Evolutionary conservation across 805 yeast genomes (phyloP), one percentile per base, ranked within the genome.

Genomic region (Hanseniaspora vineae): DNA sequence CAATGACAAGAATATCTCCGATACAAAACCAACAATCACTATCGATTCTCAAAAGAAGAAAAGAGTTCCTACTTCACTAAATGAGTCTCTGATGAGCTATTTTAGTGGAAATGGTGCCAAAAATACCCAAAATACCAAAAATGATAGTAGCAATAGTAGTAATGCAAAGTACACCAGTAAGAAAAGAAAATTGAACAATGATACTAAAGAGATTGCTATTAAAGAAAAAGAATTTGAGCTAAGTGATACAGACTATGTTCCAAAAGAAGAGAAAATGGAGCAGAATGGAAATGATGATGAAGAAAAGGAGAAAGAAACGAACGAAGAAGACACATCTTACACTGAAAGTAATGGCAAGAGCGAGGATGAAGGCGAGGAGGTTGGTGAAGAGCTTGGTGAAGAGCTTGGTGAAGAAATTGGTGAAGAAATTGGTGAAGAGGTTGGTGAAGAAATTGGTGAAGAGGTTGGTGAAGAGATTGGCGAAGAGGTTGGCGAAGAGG

Each of bases 381-480:
- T 42, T 3, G 57, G 50, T 31, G 61, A 44, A 46, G 66, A 61
- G 29, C 33, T 54, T 9, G 67, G 62, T 32, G 69, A 65, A 52
- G 71, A 69, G 23, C 45, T 64, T 3, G 63, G 58, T 14, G 60
- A 60, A 44, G 71, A 69, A 20, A 45, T 64, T 3, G 63, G 57
- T 13, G 60, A 60, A 42, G 67, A 61, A 11, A 62, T 63, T 9
- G 55, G 54, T 13, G 54, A 46, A 42, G 67, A 62, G 13, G 60
- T 64, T 8, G 56, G 55, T 13, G 55, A 44, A 46, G 66, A 61
- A 23, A 35, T 54, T 9, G 67, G 62, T 32, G 69, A 65, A 52
- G 71, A 69, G 23, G 45, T 64, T 3, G 63, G 58, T 14, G 60
- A 60, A 44, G 71, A 69, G 23, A 45, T 64, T 3, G 63, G 57